These are phyloP conservation scores for Zygosaccharomyces pseudobailii DNA, from an alignment of 1,139 yeast species.

Conservation along the genomic window DNA sequence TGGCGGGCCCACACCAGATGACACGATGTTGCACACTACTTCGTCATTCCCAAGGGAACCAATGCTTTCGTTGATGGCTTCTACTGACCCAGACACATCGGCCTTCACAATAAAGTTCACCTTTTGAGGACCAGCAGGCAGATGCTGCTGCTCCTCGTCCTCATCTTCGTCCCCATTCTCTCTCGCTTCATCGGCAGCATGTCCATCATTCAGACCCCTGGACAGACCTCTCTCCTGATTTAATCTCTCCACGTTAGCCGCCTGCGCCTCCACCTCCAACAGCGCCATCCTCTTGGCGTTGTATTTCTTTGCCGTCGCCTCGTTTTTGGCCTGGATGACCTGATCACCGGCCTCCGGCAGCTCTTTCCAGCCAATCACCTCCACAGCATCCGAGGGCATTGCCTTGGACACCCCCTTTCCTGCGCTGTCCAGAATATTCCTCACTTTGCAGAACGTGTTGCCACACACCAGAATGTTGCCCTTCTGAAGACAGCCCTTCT, in stretches of 20 bases:
- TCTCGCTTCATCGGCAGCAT: no score
- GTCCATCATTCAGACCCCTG: slow-evolving; percentile 36
- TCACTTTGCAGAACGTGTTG: slow-evolving; percentile 76
- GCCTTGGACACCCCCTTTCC: slow-evolving; percentile 65
- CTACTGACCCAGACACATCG: slow-evolving; percentile 75
- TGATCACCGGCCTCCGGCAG: slow-evolving; percentile 90
- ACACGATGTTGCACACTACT: slow-evolving; percentile 62
- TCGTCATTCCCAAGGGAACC: slow-evolving; percentile 81
- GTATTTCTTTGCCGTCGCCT: slow-evolving; percentile 71
- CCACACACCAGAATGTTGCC: slow-evolving; percentile 83
- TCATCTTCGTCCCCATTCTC: slow-evolving; percentile 37
- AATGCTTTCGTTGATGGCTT: slow-evolving; percentile 70
- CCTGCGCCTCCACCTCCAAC: slow-evolving; percentile 54
- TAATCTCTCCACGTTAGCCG: slow-evolving; percentile 62
- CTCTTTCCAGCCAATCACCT: slow-evolving; percentile 91
- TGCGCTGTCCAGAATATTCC: slow-evolving; percentile 71
- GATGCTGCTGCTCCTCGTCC: slow-evolving; percentile 23
- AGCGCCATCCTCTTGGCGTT: slow-evolving; percentile 58
- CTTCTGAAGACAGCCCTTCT: slow-evolving; percentile 67
- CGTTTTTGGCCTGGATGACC: slow-evolving; percentile 70
- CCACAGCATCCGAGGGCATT: slow-evolving; percentile 87
- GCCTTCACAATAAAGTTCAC: slow-evolving; percentile 74
- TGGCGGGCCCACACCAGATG: slow-evolving; percentile 79
- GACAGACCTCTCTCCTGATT: slow-evolving; percentile 46
- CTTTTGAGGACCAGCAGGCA: slow-evolving; percentile 31